Evolutionary conservation across 2,329 filamentous ascomycete species (phyloP), one percentile per base, ranked within the genome.

Genomic region (Aspergillus hiratsukae): DNA sequence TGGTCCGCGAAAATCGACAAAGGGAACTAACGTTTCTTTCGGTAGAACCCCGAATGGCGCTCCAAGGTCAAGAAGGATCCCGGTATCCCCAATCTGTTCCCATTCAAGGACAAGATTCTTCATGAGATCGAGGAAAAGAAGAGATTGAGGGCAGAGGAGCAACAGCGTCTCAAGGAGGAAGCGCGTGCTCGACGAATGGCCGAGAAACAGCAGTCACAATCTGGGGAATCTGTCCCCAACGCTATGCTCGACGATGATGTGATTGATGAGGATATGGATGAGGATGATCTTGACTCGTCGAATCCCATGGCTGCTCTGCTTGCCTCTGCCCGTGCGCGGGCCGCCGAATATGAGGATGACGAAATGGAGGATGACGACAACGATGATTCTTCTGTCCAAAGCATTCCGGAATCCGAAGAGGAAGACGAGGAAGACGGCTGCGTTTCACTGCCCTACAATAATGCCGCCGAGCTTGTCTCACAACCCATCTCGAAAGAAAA

Each of bases 41-140:
- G 45, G 4, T 60, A 85, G 85, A 96, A 97, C 75, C 93, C 94
- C 35, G 86, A 96, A 90, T 97, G 94, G 91, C 86, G 89, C 66
- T 92, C 91, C 58, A 90, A 91, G 74, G 74, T 96, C 65, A 97
- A 97, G 84, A 99, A 97, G 80, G 94, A 99, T 69, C 94, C 93
- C 25, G 94, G 94, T 50, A 97, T 99, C 60, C 94, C 94, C 43
- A 99, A 97, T 71, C 78, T 97, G 37, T 99, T 97, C 78, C 94
- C 94, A 0, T 97, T 94, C 82, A 99, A 99, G 80, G 92, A 97
- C 74, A 92, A 89, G 80, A 84, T 99, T 28, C 83, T 99, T 35
- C 86, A 92, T 57, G 91, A 99, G 76, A 95, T 99, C 66, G 94
- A 99, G 77, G 90, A 96, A 77, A 88, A 85, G 67, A 88, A 88